Evolutionary conservation across 805 yeast species (phyloP).

Genomic region (Cyberlindnera xishuangbannaensis): DNA sequence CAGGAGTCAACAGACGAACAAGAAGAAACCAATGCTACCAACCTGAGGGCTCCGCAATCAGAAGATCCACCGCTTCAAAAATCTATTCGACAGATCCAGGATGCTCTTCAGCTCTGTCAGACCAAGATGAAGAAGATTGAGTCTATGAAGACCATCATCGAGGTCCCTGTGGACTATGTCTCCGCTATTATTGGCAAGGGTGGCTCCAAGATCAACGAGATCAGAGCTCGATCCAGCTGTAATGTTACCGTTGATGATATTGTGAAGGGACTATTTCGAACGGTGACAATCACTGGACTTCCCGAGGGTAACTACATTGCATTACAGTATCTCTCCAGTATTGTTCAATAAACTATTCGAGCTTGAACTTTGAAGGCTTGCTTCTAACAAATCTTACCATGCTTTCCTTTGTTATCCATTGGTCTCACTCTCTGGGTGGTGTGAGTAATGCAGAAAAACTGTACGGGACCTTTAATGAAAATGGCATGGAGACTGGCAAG

Average conservation of each 20-base stretch:
- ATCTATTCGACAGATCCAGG: conserved; percentile 6
- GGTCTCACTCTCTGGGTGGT: too few relatives aligned
- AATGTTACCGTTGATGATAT: conserved; percentile 16
- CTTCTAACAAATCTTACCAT: too few relatives aligned
- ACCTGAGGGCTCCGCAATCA: background rate
- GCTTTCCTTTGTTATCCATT: too few relatives aligned
- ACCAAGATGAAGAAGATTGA: conserved; percentile 7
- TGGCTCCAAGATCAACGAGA: conserved; percentile 16
- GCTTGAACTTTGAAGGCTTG: too few relatives aligned
- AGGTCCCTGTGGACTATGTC: conserved; percentile 15
- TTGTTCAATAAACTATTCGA: too few relatives aligned
- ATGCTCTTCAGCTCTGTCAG: conserved; percentile 8
- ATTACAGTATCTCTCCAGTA: too few relatives aligned
- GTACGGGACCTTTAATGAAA: too few relatives aligned
- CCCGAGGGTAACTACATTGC: conserved; percentile 16
- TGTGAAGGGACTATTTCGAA: conserved; percentile 8
- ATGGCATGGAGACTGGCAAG: too few relatives aligned
- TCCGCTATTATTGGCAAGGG: conserved; percentile 13
- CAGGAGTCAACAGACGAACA: conserved; percentile 3
- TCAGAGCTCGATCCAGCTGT: conserved; percentile 16
- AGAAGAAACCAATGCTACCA: background rate
- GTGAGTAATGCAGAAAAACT: too few relatives aligned
- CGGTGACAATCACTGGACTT: conserved; percentile 13
- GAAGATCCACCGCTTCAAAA: conserved; percentile 8
- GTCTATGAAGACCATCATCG: conserved; percentile 9